phyloP scores from a whole-genome alignment of 202 grass and related monocot species.

The Panicum virgatum region DNA sequence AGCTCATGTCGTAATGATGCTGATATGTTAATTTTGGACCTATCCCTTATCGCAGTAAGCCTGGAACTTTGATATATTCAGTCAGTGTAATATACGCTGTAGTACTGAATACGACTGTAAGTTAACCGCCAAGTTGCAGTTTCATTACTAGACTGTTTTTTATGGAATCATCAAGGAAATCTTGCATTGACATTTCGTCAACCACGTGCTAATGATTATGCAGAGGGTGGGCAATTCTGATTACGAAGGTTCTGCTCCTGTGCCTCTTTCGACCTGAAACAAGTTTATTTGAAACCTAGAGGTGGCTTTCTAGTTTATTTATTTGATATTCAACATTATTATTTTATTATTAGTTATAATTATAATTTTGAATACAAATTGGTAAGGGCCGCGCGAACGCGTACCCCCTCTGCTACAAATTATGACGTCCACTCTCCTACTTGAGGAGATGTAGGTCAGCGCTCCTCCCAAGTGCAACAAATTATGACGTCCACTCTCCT shows the following conservation, averaged over 20 bases:
- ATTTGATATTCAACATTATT: no score
- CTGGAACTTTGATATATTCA: background rate
- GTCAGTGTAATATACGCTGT: background rate
- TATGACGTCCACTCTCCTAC: background rate
- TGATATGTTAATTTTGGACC: background rate
- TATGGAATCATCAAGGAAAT: background rate
- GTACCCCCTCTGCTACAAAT: conserved; percentile 57
- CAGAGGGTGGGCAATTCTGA: no score
- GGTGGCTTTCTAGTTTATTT: no score
- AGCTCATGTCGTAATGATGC: background rate
- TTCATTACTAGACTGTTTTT: background rate
- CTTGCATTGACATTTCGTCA: background rate
- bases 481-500: conserved; percentile 21
- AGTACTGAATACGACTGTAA: background rate
- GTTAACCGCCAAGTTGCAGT: background rate
- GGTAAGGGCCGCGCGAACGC: conserved; percentile 47
- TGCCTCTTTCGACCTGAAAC: no score
- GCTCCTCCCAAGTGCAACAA: conserved; percentile 40
- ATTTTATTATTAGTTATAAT: no score
- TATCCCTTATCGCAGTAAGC: background rate
- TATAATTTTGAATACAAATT: background rate
- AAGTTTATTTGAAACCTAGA: no score
- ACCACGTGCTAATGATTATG: background rate
- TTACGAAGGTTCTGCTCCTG: no score
- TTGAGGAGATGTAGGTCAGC: conserved; percentile 26